Conservation (phyloP, 1,284 basidiomycete species). For the Uromyces viciae-fabae region DNA sequence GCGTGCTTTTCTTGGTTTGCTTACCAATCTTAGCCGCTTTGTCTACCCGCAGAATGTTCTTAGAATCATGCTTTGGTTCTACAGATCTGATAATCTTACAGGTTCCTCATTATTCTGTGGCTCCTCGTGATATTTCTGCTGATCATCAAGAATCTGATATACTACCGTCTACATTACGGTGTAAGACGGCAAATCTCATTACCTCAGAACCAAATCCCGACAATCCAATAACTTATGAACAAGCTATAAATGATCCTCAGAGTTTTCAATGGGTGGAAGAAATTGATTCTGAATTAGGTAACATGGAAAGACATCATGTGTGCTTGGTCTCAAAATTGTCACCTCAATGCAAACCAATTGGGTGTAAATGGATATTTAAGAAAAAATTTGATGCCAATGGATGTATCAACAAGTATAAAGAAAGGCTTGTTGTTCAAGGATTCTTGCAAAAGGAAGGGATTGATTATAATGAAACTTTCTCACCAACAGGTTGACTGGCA, state of each 20-base stretch:
- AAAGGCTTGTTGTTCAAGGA: not conserved
- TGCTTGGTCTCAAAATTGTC: not conserved
- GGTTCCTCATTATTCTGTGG: not conserved
- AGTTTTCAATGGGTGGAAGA: not conserved
- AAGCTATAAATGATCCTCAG: not conserved
- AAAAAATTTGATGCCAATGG: conserved; percentile 12
- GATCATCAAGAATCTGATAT: not conserved
- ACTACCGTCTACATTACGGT: not conserved
- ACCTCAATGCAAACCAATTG: not conserved
- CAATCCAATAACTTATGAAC: not conserved
- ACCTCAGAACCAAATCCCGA: not conserved
- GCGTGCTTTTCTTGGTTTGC: too few species aligned
- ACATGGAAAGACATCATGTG: not conserved
- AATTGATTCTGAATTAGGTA: not conserved
- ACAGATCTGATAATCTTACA: too few species aligned
- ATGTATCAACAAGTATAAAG: conserved; percentile 3
- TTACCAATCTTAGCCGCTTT: too few species aligned
- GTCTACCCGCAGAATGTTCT: too few species aligned
- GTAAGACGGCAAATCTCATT: not conserved
- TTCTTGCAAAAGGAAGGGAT: conserved; percentile 33
- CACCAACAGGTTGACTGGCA: not conserved
- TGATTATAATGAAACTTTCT: not conserved
- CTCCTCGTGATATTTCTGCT: not conserved
- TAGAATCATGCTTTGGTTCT: too few species aligned
- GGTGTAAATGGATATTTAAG: conserved; percentile 22